Base-by-base conservation (phyloP, 192 early-diverging fungal species). In the Coemansia sp. region DNA sequence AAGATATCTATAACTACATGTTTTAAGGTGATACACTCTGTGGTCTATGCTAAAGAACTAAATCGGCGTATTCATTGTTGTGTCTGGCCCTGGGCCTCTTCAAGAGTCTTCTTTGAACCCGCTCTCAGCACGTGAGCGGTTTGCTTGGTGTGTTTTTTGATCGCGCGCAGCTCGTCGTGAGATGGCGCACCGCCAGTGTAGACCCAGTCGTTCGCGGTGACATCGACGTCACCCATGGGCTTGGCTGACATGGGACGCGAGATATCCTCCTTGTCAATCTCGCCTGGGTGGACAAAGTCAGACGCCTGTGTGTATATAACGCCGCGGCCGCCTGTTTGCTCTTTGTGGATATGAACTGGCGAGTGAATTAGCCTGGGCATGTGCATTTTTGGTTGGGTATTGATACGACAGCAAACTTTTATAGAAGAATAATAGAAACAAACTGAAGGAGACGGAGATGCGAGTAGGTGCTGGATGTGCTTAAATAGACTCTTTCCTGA, bases 131-230 rank as follows among this genome's bases (percentile, higher is more conserved):
- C 72, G 34, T 72, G 75, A 11, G 80, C 80, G 0, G 80, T 83
- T 62, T 83, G 66, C 24, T 67, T 74, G 36, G 64, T 36, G 44
- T 75, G 75, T 47, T 70, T 72, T 22, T 72, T 71, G 7, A 83
- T 62, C 39, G 38, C 7, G 36, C 62, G 65, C n/a, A 78, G 20
- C 64, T 83, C 80, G 27, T 68, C 13, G 34, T 31, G 36, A n/a
- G 80, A 83, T 22, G 72, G 80, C 22, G 66, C 55, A 43, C 69
- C 57, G 43, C 62, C 69, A 63, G 68, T 71, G 41, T 55, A 60
- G 10, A 83, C 72, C 57, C 62, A 69, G 70, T 78, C 75, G 64
- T 72, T 78, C 6, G 80, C 80, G 15, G 80, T 83, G 15, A 83
- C 49, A 24, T 83, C 80, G 39, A 83, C 18, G 22, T 55, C 38